Percentiles rank a stretch among this genome's conserved stretches.
phyloP scores from a whole-genome alignment of 1,284 basidiomycete species.

The Vanrija humicola region DNA sequence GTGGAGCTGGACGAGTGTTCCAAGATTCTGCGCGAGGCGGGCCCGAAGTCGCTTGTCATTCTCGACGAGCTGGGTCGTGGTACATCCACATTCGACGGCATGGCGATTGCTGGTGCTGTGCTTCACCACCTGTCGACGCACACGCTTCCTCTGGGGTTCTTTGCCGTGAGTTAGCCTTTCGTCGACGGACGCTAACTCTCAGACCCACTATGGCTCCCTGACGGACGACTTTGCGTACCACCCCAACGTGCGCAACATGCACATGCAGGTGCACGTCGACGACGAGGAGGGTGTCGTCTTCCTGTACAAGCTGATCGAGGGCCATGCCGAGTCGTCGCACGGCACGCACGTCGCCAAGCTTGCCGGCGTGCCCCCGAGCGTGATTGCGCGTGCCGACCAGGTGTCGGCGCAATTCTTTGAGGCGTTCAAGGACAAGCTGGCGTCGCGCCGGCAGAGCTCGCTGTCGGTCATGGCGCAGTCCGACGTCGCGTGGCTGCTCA shows the following conservation, averaged over 20 bases:
- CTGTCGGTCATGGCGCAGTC: slow-evolving; percentile 76
- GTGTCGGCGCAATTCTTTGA: slow-evolving; percentile 84
- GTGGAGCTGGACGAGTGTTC: slow-evolving; percentile 94
- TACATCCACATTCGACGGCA: slow-evolving; percentile 68
- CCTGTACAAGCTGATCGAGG: slow-evolving; percentile 86
- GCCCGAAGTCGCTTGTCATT: slow-evolving; percentile 86
- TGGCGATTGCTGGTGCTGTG: slow-evolving; percentile 94
- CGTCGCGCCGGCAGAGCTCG: slow-evolving; percentile 60
- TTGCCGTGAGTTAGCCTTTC: slow-evolving; percentile 43
- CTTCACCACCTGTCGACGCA: slow-evolving; percentile 87
- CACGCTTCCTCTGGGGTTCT: slow-evolving; percentile 68
- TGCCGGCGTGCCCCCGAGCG: slow-evolving; percentile 65
- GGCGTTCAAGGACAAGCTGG: slow-evolving; percentile 73
- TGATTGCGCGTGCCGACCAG: slow-evolving; percentile 76
- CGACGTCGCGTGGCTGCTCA: slow-evolving; percentile 71
- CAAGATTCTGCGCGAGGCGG: slow-evolving; percentile 85
- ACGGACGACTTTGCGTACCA: slow-evolving; percentile 63
- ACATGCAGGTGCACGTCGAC: slow-evolving; percentile 89
- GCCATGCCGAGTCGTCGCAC: slow-evolving; percentile 84
- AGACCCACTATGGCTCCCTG: slow-evolving; percentile 51
- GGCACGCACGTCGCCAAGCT: slow-evolving; percentile 87
- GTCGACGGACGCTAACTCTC: not conserved
- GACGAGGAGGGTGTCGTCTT: slow-evolving; percentile 88
- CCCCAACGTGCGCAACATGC: slow-evolving; percentile 86
- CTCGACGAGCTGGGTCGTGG: slow-evolving; percentile 85